Conservation (phyloP, 306 rosid genomes). For the Begonia peltatifolia region DNA sequence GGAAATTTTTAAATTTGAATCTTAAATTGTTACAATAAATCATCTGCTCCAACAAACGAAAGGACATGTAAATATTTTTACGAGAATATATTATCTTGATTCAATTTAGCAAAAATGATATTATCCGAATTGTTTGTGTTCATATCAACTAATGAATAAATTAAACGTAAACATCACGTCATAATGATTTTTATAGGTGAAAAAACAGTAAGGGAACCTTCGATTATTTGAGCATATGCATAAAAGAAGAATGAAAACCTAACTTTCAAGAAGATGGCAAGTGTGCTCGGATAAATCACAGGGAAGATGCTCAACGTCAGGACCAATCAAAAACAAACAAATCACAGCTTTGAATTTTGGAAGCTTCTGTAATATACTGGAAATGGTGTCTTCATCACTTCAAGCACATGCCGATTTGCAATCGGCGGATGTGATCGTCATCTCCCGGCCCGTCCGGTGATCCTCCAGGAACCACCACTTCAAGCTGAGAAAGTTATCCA, state of each 20-base stretch:
- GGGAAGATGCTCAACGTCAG: neutral
- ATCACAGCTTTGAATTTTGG: conserved; percentile 22
- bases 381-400: no score
- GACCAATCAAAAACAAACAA: conserved; percentile 28
- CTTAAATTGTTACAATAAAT: no score
- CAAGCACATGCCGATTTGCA: no score
- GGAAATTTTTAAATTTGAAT: no score
- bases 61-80: no score
- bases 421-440: no score
- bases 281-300: no score
- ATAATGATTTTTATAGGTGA: neutral
- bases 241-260: neutral
- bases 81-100: no score
- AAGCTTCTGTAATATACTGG: conserved; percentile 24
- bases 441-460: no score
- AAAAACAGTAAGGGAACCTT: conserved; percentile 1
- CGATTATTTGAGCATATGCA: conserved; percentile 8
- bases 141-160: no score
- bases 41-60: neutral
- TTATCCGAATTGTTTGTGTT: neutral
- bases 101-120: neutral
- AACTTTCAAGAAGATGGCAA: conserved; percentile 2
- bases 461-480: conserved; percentile 97
- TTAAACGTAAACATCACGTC: neutral
- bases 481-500: conserved; percentile 54